phyloP scores from a whole-genome alignment of 306 rosid genomes.

The Macrotyloma uniflorum region DNA sequence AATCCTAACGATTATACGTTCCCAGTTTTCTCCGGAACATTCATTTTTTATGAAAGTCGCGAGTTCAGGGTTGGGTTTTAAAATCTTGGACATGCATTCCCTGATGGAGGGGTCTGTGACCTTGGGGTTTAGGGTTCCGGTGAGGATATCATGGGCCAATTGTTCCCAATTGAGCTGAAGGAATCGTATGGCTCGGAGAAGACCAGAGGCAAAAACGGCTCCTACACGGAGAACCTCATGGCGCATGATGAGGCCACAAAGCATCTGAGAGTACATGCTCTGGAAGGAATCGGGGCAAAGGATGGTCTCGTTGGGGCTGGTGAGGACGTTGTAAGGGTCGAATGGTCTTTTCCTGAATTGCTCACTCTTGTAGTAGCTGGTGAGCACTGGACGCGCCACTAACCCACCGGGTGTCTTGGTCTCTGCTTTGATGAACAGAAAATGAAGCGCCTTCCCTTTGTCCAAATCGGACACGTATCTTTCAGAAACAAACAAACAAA shows the following conservation, averaged over 20 bases:
- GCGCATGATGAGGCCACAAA: conserved; percentile 88
- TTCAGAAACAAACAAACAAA: neutral
- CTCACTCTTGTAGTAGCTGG: conserved; percentile 86
- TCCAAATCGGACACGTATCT: conserved; percentile 79
- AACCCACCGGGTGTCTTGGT: conserved; percentile 80
- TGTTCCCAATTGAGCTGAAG: conserved; percentile 77
- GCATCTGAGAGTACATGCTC: conserved; percentile 93
- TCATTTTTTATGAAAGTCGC: conserved; percentile 56
- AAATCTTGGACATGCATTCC: conserved; percentile 46
- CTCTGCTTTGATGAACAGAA: conserved; percentile 78
- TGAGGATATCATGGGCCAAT: conserved; percentile 57
- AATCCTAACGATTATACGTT: conserved; percentile 68
- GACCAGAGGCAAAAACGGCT: conserved; percentile 91
- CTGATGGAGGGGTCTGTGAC: conserved; percentile 60
- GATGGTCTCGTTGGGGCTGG: conserved; percentile 83
- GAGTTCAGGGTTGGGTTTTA: conserved; percentile 63
- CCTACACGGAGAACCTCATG: conserved; percentile 79
- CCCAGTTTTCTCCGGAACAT: conserved; percentile 69
- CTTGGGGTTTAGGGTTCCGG: conserved; percentile 69
- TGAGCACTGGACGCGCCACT: conserved; percentile 88
- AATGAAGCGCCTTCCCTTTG: conserved; percentile 88
- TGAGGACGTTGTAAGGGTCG: conserved; percentile 79
- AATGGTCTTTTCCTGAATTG: conserved; percentile 78
- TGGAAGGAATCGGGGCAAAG: conserved; percentile 83
- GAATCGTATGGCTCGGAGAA: conserved; percentile 83